Conservation (phyloP, 2,329 filamentous ascomycete genomes). For the Fusarium graminum region DNA sequence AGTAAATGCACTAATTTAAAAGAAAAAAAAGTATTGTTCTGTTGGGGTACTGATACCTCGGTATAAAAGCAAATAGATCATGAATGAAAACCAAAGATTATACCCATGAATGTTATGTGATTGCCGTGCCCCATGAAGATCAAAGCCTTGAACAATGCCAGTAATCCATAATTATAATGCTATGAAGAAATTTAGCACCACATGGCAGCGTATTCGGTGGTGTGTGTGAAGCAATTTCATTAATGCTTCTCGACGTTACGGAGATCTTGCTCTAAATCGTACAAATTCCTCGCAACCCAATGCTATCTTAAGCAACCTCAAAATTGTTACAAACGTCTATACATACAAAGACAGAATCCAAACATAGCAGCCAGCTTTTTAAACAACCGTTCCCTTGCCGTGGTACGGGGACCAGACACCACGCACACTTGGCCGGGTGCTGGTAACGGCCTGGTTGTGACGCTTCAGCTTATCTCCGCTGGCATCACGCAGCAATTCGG, state of each 20-base stretch:
- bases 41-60: constrained; percentile 22
- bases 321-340: constrained; percentile 47
- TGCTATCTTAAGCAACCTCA: constrained; percentile 42
- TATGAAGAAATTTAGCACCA: background rate
- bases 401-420: constrained; percentile 80
- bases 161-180: background rate
- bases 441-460: constrained; percentile 73
- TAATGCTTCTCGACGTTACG: constrained; percentile 27
- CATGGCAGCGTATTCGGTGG: background rate
- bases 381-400: constrained; percentile 68
- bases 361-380: constrained; percentile 37
- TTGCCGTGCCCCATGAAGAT: background rate
- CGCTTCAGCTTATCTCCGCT: constrained; percentile 79
- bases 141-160: background rate
- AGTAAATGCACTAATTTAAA: constrained; percentile 54
- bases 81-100: constrained; percentile 46
- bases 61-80: constrained; percentile 36
- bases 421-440: constrained; percentile 74
- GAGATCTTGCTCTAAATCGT: constrained; percentile 47
- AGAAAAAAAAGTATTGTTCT: constrained; percentile 32
- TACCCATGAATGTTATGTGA: constrained; percentile 33
- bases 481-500: constrained; percentile 76
- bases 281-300: constrained; percentile 49
- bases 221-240: constrained; percentile 31
- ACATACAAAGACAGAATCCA: constrained; percentile 43